Percentiles rank a stretch among this genome's conserved stretches.
Evolutionary conservation across 257 asterid species (phyloP).

Genomic region (Fraxinus cuspidata): DNA sequence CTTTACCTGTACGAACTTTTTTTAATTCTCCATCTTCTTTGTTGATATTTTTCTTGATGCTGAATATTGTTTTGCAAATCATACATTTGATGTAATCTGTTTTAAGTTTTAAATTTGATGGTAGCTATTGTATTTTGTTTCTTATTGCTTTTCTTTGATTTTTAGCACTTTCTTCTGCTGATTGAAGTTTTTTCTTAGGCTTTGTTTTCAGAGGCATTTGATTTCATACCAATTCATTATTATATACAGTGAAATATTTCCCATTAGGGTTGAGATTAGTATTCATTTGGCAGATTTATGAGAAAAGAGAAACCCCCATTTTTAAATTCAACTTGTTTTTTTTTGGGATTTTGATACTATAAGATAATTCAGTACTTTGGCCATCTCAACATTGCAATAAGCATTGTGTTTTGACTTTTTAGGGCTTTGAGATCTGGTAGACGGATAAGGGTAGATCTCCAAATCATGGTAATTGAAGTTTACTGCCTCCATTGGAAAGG

Average conservation of each 20-base stretch:
- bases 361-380: neutral
- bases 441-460: constrained; percentile 82
- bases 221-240: too few relatives aligned
- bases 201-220: too few relatives aligned
- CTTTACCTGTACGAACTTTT: too few relatives aligned
- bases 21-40: too few relatives aligned
- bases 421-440: constrained; percentile 23
- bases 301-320: neutral
- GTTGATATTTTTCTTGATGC: too few relatives aligned
- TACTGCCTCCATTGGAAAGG: constrained; percentile 78
- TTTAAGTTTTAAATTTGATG: too few relatives aligned
- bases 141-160: too few relatives aligned
- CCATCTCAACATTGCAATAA: neutral
- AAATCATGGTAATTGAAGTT: constrained; percentile 43
- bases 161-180: too few relatives aligned
- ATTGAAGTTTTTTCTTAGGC: too few relatives aligned
- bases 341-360: neutral
- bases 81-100: too few relatives aligned
- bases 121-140: too few relatives aligned
- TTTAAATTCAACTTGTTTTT: neutral
- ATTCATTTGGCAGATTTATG: constrained; percentile 19
- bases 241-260: neutral
- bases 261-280: constrained; percentile 24
- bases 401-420: constrained; percentile 10
- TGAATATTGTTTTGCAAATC: too few relatives aligned